A percentile compares a stretch with the other conserved stretches of the same genome.
Evolutionary conservation across 768 basidiomycete genomes (phyloP).

Genomic region (Leccinum longicurvipes): DNA sequence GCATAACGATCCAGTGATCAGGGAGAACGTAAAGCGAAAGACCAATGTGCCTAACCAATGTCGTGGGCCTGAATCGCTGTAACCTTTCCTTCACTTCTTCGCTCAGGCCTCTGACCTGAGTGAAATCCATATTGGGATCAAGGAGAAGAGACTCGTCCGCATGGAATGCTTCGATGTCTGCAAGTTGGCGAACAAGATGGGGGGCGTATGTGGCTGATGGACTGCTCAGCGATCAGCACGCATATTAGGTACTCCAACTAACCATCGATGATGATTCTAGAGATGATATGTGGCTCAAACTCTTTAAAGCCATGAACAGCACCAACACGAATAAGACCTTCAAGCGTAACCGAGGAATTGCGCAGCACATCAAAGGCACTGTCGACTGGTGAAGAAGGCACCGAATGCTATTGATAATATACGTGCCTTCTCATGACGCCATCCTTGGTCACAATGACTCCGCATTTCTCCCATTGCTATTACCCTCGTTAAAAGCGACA

Average conservation of each 20-base stretch:
- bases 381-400: background rate
- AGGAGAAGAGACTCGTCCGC: slow-evolving; percentile 72
- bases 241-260: slow-evolving; percentile 10
- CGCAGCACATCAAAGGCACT: slow-evolving; percentile 78
- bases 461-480: slow-evolving; percentile 43
- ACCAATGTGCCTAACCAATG: slow-evolving; percentile 46
- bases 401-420: background rate
- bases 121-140: slow-evolving; percentile 70
- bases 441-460: slow-evolving; percentile 40
- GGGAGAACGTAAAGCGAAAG: background rate
- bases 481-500: background rate
- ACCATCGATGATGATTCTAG: slow-evolving; percentile 74
- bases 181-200: slow-evolving; percentile 67
- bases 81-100: slow-evolving; percentile 72
- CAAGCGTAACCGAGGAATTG: slow-evolving; percentile 49
- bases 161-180: slow-evolving; percentile 70
- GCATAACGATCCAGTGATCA: background rate
- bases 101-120: slow-evolving; percentile 62
- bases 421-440: slow-evolving; percentile 43
- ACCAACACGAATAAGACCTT: slow-evolving; percentile 46
- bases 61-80: slow-evolving; percentile 56
- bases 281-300: slow-evolving; percentile 49
- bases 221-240: background rate
- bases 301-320: slow-evolving; percentile 34
- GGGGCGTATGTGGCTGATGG: slow-evolving; percentile 56